Percentiles rank a stretch among this genome's conserved stretches.
Conservation (phyloP, 2,329 filamentous ascomycete species). For the Hypocreales sp. region DNA sequence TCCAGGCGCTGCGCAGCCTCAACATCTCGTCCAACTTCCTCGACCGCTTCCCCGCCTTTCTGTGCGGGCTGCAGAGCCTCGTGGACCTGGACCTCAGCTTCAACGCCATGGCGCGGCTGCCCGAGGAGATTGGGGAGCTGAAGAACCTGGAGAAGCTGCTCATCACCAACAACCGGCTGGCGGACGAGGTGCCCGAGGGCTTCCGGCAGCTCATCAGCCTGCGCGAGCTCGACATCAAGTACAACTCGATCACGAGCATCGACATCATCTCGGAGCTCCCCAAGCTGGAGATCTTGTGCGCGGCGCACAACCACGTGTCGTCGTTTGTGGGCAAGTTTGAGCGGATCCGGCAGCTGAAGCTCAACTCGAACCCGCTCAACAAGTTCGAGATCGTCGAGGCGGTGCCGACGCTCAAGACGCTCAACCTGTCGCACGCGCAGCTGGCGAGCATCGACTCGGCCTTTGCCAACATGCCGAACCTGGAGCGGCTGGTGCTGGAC, state of each 20-base stretch:
- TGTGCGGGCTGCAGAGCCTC: constrained; percentile 67
- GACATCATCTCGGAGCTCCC: constrained; percentile 75
- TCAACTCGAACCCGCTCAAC: constrained; percentile 92
- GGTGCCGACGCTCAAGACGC: constrained; percentile 65
- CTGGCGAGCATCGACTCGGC: constrained; percentile 78
- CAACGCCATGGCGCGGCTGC: constrained; percentile 70
- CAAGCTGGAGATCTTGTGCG: constrained; percentile 71
- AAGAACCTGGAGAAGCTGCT: constrained; percentile 74
- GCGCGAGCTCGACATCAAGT: constrained; percentile 86
- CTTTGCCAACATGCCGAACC: constrained; percentile 72
- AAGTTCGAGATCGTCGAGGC: constrained; percentile 71
- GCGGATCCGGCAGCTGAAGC: constrained; percentile 65
- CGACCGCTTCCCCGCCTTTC: constrained; percentile 67
- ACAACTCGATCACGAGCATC: constrained; percentile 79
- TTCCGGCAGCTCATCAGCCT: constrained; percentile 63
- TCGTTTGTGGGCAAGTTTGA: constrained; percentile 83
- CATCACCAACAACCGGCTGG: constrained; percentile 87
- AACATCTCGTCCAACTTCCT: constrained; percentile 93
- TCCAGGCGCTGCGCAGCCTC: constrained; percentile 62
- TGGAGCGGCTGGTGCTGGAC: constrained; percentile 80
- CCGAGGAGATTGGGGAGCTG: constrained; percentile 63
- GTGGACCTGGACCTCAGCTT: constrained; percentile 95
- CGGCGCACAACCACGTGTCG: constrained; percentile 86
- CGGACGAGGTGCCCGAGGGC: constrained; percentile 55
- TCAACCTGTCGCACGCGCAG: constrained; percentile 87